Base-by-base conservation (phyloP, 257 asterid genomes). In the Petunia secreta region DNA sequence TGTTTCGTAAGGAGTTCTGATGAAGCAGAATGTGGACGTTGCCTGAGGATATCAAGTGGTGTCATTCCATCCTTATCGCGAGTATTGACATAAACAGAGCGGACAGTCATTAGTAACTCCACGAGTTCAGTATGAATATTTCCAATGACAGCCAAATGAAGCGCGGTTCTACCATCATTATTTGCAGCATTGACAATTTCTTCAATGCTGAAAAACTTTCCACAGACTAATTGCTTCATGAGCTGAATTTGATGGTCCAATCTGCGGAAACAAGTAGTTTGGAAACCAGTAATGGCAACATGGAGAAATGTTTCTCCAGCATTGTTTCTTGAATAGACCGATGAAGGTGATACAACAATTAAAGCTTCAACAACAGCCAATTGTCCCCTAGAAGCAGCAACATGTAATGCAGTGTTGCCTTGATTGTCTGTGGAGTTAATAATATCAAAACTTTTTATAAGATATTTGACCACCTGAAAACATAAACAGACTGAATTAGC, bases 381-480 rank as follows among this genome's bases (percentile, higher is more conserved):
- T 78, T 94, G 99, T 8, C 98, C 98, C 84, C 97, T 82, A 77
- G 89, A 90, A 9, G 98, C 98, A 40, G 99, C 99, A 34, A 90
- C 80, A 80, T 94, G 98, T 83, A 96, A 78, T 3, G 99, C 92
- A 4, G 98, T 92, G 84, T 94, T 94, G 67, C 99, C 99, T 34
- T 81, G 85, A 25, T 89, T 91, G 88, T 96, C 99, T 2, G 75
- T 85, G 9, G 98, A 90, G 83, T 84, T 86, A 59, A 90, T 81
- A 14, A 93, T 75, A 75, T 85, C 90, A 11, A 85, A 84, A 41
- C 88, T 83, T 4, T 88, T 87, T 75, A 86, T 36, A 43, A 93
- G 92, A 80, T 91, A 73, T 81, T 84, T 90, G 44, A 96, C 97
- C 44, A 92, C 90, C 98, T 96, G 95, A 81, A 79, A 41, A 38